Conservation (phyloP, 805 yeast genomes). For the Saturnispora gosingensis region DNA sequence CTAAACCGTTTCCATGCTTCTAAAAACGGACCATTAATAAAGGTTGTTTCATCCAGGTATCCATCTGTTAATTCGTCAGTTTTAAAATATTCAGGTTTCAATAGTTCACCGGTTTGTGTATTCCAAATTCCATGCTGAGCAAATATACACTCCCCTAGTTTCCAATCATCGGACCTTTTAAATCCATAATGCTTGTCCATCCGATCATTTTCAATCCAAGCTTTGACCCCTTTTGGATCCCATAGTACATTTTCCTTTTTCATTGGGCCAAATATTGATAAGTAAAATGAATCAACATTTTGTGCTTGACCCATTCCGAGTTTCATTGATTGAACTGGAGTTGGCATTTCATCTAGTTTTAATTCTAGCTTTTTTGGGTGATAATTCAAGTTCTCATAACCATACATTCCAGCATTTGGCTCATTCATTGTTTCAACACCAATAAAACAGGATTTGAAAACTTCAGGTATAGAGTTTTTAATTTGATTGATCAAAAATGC, state of each 20-base stretch:
- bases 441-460: conserved; percentile 41
- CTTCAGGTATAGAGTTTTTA: conserved; percentile 32
- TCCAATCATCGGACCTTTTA: conserved; percentile 56
- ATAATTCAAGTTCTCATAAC: conserved; percentile 42
- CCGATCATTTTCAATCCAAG: conserved; percentile 54
- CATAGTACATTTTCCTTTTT: conserved; percentile 47
- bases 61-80: conserved; percentile 31
- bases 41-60: conserved; percentile 40
- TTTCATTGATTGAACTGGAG: conserved; percentile 61
- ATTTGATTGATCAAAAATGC: conserved; percentile 36
- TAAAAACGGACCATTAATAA: conserved; percentile 57
- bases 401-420: conserved; percentile 71
- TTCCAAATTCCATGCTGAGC: conserved; percentile 77
- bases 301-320: conserved; percentile 72
- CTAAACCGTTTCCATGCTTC: conserved; percentile 49
- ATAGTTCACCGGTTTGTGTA: conserved; percentile 29
- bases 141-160: conserved; percentile 69
- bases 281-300: conserved; percentile 59
- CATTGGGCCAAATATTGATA: conserved; percentile 69
- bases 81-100: conserved; percentile 45
- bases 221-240: conserved; percentile 57
- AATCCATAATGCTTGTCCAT: conserved; percentile 64
- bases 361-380: conserved; percentile 58
- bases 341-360: conserved; percentile 74
- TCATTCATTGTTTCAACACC: conserved; percentile 85